Evolutionary conservation across 192 early-diverging fungal genomes (phyloP), one percentile per base, ranked within the genome.

Genomic region (Podila verticillata): DNA sequence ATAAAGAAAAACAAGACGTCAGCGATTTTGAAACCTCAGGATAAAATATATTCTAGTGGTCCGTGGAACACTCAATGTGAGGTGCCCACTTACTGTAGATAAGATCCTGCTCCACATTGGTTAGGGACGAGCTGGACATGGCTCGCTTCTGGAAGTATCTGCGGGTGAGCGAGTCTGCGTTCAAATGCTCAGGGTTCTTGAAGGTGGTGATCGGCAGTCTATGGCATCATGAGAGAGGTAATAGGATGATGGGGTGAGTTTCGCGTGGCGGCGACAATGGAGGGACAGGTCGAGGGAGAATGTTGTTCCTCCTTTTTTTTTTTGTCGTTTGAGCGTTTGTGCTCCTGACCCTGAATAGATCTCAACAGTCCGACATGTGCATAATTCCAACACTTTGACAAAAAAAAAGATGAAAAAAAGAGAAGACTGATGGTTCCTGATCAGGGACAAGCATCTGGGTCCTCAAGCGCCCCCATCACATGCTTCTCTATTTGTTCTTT

Each of bases 101-200:
- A 10, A 80, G 22, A 64, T 80, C 77, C 20, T 49, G 32, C 8
- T 19, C 10, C 4, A 51, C 28, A 48, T 54, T 80, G 31, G 69
- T 72, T 3, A 80, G 35, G 39, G 69, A 32, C 9, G 61, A 32
- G 0, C 65, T 61, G 29, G 61, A 2, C 2, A 15, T 7, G 24
- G 44, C 48, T 20, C 77, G 77, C 66, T 72, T 80, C 3, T 71
- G 77, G 34, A 72, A 61, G 66, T 72, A 72, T 12, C 61, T 59
- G 49, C 57, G 51, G 17, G 70, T 72, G 10, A 68, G 2, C 4
- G 77, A 39, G 5, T 34, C 29, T 28, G 77, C 30, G 48, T 72
- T 80, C 32, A 51, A 35, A 12, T 72, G 29, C 5, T 63, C 51
- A 22, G 65, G 65, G 48, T 61, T 57, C 24, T 7, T 54, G 51